These are phyloP conservation scores for Teratosphaeria viscida DNA, from an alignment of 2,329 filamentous ascomycete species.

Conservation along the genomic window DNA sequence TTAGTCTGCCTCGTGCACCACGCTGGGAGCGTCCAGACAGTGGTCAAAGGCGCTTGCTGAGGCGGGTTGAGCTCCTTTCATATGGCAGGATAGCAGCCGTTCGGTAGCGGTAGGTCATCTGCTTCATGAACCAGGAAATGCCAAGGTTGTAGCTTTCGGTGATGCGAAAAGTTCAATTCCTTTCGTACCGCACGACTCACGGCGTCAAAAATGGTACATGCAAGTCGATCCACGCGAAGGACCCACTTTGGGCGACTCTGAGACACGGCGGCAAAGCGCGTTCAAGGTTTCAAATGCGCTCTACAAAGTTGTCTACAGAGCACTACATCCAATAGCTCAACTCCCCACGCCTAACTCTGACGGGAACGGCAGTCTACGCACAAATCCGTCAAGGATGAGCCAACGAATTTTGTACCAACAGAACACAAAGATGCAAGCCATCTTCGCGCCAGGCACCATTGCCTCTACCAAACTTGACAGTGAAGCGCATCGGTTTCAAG, in stretches of 20 bases:
- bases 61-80: no score
- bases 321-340: constrained; percentile 1
- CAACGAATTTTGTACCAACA: background rate
- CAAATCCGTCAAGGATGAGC: background rate
- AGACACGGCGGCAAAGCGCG: background rate
- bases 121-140: no score
- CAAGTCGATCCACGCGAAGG: background rate
- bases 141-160: no score
- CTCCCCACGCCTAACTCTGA: background rate
- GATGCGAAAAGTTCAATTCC: no score
- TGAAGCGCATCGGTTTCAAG: constrained; percentile 10
- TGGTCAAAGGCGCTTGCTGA: no score
- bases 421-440: background rate
- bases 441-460: constrained; percentile 5
- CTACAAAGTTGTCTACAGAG: background rate
- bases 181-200: no score
- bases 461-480: constrained; percentile 1
- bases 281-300: background rate
- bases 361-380: background rate
- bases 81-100: no score
- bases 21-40: no score
- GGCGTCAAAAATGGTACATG: no score
- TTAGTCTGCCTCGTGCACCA: no score
- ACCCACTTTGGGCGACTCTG: background rate
- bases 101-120: no score